Evolutionary conservation across 129 eudicot species (phyloP).

Genomic region (Rutidosis leptorrhynchoides): DNA sequence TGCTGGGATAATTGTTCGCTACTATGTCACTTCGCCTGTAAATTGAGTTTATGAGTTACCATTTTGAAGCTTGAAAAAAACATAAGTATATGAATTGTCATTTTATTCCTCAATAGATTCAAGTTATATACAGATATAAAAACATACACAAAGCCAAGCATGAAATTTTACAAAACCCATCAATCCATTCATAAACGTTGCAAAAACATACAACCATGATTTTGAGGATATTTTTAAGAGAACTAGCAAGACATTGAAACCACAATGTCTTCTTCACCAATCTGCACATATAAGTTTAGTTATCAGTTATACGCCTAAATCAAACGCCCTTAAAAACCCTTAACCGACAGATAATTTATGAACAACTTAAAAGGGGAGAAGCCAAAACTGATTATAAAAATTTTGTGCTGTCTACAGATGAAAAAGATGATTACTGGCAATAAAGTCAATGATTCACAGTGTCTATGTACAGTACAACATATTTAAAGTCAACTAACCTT

Average conservation of each 20-base stretch:
- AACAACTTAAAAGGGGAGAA: not conserved
- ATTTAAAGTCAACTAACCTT: slow-evolving; percentile 32
- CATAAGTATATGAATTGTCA: not conserved
- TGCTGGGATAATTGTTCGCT: slow-evolving; percentile 32
- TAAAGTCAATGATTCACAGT: not conserved
- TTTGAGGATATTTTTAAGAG: too few relatives aligned
- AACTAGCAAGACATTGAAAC: too few relatives aligned
- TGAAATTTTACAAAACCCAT: too few relatives aligned
- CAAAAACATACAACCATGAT: too few relatives aligned
- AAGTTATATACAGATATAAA: slow-evolving; percentile 43
- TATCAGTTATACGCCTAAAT: not conserved
- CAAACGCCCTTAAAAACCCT: not conserved
- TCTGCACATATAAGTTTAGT: not conserved
- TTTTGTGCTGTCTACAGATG: not conserved
- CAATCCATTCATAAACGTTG: too few relatives aligned
- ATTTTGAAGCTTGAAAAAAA: too few relatives aligned
- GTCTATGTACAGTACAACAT: not conserved
- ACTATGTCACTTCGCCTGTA: slow-evolving; percentile 50
- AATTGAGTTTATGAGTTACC: slow-evolving; percentile 19
- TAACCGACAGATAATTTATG: not conserved
- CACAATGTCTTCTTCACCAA: slow-evolving; percentile 18
- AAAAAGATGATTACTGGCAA: not conserved
- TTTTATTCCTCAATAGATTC: too few relatives aligned
- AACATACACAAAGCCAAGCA: slow-evolving; percentile 65
- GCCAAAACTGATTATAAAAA: not conserved